Conservation (phyloP, 75 land plant species). For the Selaginella moellendorffii region DNA sequence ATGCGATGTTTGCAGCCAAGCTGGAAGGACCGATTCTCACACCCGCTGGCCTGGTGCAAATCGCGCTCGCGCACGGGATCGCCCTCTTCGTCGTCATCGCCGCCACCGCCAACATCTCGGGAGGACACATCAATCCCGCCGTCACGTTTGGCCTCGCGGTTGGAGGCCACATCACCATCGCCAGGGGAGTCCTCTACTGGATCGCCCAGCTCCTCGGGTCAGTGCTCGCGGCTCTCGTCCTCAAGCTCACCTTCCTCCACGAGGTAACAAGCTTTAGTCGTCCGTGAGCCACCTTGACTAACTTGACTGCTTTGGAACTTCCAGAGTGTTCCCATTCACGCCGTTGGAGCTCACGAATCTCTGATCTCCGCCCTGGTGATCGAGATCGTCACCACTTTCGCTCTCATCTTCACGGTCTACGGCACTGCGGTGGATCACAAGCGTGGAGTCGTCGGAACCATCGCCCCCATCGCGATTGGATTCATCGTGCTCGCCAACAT, state of each 20-base stretch:
- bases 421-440: slow-evolving; percentile 5
- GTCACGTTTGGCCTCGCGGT: slow-evolving; percentile 70
- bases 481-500: slow-evolving; percentile 7
- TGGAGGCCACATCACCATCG: slow-evolving; percentile 54
- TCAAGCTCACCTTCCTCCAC: slow-evolving; percentile 32
- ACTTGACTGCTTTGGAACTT: too few species aligned
- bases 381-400: slow-evolving; percentile 7
- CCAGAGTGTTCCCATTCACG: background rate
- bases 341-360: background rate
- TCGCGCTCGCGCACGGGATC: slow-evolving; percentile 56
- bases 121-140: slow-evolving; percentile 93
- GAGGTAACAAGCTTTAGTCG: slow-evolving; percentile 16
- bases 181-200: slow-evolving; percentile 62
- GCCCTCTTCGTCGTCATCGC: slow-evolving; percentile 48
- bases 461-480: slow-evolving; percentile 7
- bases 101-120: slow-evolving; percentile 55
- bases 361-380: background rate
- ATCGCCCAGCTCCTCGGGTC: slow-evolving; percentile 67
- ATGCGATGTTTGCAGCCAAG: slow-evolving; percentile 9
- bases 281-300: background rate
- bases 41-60: slow-evolving; percentile 38
- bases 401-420: slow-evolving; percentile 2
- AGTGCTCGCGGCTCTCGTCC: slow-evolving; percentile 41
- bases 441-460: background rate
- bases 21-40: slow-evolving; percentile 8